phyloP scores from a whole-genome alignment of 164 flowering plant species.

The Santalum album region DNA sequence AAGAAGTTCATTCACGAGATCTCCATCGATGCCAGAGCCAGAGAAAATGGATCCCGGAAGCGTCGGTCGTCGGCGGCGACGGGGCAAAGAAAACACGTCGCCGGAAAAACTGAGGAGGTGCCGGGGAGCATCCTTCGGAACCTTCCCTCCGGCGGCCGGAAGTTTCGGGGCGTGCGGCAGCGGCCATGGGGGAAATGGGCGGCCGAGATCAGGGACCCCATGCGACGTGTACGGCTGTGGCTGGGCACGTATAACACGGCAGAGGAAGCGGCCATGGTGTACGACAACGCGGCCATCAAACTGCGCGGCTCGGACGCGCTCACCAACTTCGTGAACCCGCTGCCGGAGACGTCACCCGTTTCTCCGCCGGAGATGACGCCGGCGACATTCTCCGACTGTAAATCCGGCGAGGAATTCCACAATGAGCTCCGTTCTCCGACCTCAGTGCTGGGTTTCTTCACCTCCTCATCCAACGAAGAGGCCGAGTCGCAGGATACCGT shows the following conservation, averaged over 20 bases:
- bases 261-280: conserved; percentile 69
- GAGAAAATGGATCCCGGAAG: background rate
- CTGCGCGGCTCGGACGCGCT: conserved; percentile 68
- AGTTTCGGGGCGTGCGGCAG: conserved; percentile 62
- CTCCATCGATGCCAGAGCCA: conserved; percentile 17
- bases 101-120: background rate
- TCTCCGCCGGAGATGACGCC: background rate
- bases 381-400: conserved; percentile 20
- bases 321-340: conserved; percentile 36
- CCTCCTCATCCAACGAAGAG: conserved; percentile 24
- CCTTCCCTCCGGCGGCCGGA: conserved; percentile 18
- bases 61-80: background rate
- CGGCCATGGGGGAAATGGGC: conserved; percentile 88
- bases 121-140: background rate
- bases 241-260: conserved; percentile 69
- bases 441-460: conserved; percentile 44
- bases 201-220: conserved; percentile 72
- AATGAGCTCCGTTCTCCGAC: conserved; percentile 35
- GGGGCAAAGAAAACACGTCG: background rate
- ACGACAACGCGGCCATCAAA: conserved; percentile 68
- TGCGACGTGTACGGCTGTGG: conserved; percentile 55
- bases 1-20: conserved; percentile 54
- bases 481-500: conserved; percentile 17
- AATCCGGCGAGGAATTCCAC: conserved; percentile 35
- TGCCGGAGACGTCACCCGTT: conserved; percentile 5